These are phyloP conservation scores for Flueggea neowawraea DNA, from an alignment of 441 rosid genomes.

Conservation along the genomic window DNA sequence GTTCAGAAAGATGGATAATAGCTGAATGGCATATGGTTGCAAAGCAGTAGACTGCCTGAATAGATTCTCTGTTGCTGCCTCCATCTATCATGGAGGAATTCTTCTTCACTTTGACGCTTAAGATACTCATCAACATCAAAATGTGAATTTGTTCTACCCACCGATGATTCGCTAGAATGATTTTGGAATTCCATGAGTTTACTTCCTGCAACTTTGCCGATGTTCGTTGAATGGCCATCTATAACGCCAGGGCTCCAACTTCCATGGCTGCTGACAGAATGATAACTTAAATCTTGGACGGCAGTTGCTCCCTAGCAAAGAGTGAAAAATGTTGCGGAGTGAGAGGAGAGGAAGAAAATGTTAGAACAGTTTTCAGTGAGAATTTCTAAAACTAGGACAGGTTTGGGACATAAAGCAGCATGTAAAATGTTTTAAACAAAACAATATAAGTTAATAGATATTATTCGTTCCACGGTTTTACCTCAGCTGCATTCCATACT, in stretches of 20 bases:
- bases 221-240: conserved; percentile 21
- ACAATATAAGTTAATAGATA: neutral
- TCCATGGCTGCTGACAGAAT: conserved; percentile 65
- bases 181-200: conserved; percentile 17
- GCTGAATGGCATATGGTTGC: conserved; percentile 41
- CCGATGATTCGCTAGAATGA: conserved; percentile 6
- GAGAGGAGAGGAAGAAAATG: neutral
- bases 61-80: conserved; percentile 62
- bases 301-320: conserved; percentile 35
- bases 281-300: conserved; percentile 33
- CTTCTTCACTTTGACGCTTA: conserved; percentile 44
- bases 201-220: conserved; percentile 20
- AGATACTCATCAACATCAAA: conserved; percentile 64
- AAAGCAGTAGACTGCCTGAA: conserved; percentile 65
- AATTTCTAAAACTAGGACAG: too few species aligned
- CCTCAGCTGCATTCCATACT: conserved; percentile 45
- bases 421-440: too few species aligned
- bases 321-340: too few species aligned
- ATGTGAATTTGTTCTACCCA: conserved; percentile 19
- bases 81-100: conserved; percentile 57
- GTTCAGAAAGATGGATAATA: neutral
- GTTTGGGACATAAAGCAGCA: too few species aligned
- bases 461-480: conserved; percentile 16
- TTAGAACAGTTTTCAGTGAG: too few species aligned
- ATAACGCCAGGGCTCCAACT: conserved; percentile 66